Evolutionary conservation across 805 yeast genomes (phyloP), one percentile per base, ranked within the genome.

Genomic region (Wickerhamomyces mucosus): DNA sequence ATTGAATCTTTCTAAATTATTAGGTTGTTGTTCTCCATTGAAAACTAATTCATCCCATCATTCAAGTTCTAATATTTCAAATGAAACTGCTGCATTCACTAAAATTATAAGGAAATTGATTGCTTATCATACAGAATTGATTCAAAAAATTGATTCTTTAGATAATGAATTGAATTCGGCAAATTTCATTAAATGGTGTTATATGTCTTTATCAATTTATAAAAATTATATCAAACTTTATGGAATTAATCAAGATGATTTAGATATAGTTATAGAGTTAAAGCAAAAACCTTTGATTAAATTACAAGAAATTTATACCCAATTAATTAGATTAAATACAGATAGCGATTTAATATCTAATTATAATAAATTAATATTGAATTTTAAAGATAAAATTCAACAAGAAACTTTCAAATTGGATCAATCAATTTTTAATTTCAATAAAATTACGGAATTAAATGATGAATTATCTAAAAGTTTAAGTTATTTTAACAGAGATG

Each of bases 401-500:
- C 16, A 23, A 5, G 15, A 13, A 7, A 14, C 15, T 15, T 14
- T 23, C 11, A 11, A 8, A 13, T 23, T 23, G 26, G 26, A 23
- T 12, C 16, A n/a, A 13, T 8, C 24, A 32, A 46, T 5, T 26
- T 47, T 6, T 21, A 12, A 21, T 12, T 49, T 49, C 19, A 36
- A 40, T 28, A 15, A 36, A 3, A 47, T 47, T 8, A 26, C 21
- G 15, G 45, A 41, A 13, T 27, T 47, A 7, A 20, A 39, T n/a
- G 22, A 21, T 2, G 29, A 24, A 3, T 16, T 30, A 26, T 20
- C 29, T 6, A 13, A 26, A 3, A 38, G 46, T 4, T 38, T 37
- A 6, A 33, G 40, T 1, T 49, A 39, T 31, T 49, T 49, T 36
- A 32, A 37, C 26, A 26, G 30, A 6, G 22, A 27, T 1, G 45